Evolutionary conservation across 768 basidiomycete genomes (phyloP), one percentile per base, ranked within the genome.

Genomic region (Lentinula raphanica): DNA sequence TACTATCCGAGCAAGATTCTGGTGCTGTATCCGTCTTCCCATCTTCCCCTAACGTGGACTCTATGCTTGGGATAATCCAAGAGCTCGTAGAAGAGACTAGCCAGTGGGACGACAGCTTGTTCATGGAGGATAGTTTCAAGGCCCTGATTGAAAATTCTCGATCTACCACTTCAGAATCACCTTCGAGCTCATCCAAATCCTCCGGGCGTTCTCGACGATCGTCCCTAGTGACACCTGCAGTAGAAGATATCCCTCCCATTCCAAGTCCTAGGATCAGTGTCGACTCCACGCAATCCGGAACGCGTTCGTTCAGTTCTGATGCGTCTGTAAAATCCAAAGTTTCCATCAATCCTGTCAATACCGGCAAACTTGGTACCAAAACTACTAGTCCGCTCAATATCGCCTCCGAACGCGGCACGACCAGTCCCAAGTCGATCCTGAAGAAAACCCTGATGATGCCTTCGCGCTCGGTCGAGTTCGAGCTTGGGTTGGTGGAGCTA

Each of bases 31-130:
- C n/a, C n/a, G n/a, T n/a, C n/a, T 11, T 49, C 4, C 36, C 54
- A 31, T 38, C 29, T 23, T 19, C 55, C 36, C 31, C 32, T 39
- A 68, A 69, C 27, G 56, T 71, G 5, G 68, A 74, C 49, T 65
- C 68, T 28, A 63, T 80, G 35, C 64, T 78, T 29, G 72, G 68
- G 9, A 70, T 83, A 13, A 76, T 83, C 31, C 72, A 73, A 15
- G 79, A 81, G 63, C 72, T 83, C 35, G 76, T 77, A 1, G 74
- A 78, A 45, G 80, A 79, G 61, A 77, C 79, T 17, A 79, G 69
- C 49, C 74, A 74, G 36, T 83, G 81, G 81, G 80, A 82, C 60
- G 68, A 73, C 15, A 76, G 72, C 58, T 64, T 81, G 35, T 79
- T 78, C 61, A 70, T 80, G 66, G 75, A 79, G 60, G 66, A 75